Base-by-base conservation (phyloP, 768 basidiomycete species). In the Pleurotus eryngii region DNA sequence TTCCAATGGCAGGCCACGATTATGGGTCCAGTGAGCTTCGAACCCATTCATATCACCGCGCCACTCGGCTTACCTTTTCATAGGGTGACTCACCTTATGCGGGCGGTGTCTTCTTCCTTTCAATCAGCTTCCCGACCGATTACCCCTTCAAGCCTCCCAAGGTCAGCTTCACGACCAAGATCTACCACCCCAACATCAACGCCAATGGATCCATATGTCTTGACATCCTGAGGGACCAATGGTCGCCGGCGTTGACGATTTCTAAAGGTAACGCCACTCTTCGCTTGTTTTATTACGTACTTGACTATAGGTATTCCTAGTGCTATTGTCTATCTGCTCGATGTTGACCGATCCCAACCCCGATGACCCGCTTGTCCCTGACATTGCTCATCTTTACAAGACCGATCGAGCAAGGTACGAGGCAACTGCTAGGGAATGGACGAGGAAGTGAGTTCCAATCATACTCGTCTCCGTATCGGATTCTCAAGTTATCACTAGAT, bases 81-180 rank as follows among this genome's bases (percentile, higher is more conserved):
- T 61, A 97, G 95, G 87, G 90, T 67, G 96, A 99, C 72, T 97
- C 95, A 66, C 97, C 97, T 26, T 99, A 99, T 70, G 87, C 96
- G 30, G 97, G 97, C 67, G 97, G 97, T 71, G 97, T 99, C 56
- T 99, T 99, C 81, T 98, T 98, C 90, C 86, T 95, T 47, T 87
- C 89, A 49, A 95, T 96, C 72, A 85, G 81, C 45, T 95, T 95
- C 83, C 92, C 93, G 47, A 92, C 90, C 74, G 96, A 99, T 74
- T 99, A 99, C 80, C 97, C 97, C 22, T 98, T 98, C 89, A 98
- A 98, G 78, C 97, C 97, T 43, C 97, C 97, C 75, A 99, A 99
- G 84, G 94, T 99, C 77, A 89, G 89, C 80, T 99, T 99, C 76
- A 96, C 94, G 64, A 98, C 97, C 70, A 98, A 97, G 90, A 98